Conservation (phyloP, 306 rosid species). For the Vicia villosa region DNA sequence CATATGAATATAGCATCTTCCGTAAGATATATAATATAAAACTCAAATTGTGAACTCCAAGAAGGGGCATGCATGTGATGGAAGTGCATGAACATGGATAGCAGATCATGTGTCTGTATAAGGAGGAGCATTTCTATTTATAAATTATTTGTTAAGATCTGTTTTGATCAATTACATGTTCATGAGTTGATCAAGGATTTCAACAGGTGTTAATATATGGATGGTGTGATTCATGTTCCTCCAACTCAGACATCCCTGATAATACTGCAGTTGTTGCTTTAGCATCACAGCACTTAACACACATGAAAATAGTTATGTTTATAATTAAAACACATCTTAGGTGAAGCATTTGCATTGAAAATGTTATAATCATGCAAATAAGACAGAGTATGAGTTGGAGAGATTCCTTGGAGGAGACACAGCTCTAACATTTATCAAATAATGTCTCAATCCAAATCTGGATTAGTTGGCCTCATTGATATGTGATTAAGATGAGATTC, state of each 20-base stretch:
- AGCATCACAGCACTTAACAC: background rate
- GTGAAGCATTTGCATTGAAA: background rate
- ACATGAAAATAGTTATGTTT: background rate
- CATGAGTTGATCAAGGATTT: background rate
- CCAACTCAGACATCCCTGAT: background rate
- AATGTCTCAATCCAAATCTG: conserved; percentile 37
- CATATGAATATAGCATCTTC: background rate
- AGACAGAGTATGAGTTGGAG: background rate
- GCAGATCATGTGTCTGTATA: conserved; percentile 13
- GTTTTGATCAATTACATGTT: background rate
- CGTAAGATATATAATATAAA: background rate
- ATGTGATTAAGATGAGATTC: conserved; percentile 38
- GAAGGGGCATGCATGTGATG: background rate
- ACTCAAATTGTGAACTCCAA: background rate
- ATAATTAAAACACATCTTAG: background rate
- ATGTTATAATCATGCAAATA: background rate
- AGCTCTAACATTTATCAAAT: background rate
- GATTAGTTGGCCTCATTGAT: conserved; percentile 30
- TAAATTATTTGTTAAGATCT: background rate
- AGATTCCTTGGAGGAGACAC: background rate
- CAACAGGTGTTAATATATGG: background rate
- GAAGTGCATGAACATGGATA: conserved; percentile 14
- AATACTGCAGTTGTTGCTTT: background rate
- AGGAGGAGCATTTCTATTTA: background rate
- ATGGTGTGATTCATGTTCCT: background rate